Evolutionary conservation across 441 rosid species (phyloP).

Genomic region (Mallotus repandus): DNA sequence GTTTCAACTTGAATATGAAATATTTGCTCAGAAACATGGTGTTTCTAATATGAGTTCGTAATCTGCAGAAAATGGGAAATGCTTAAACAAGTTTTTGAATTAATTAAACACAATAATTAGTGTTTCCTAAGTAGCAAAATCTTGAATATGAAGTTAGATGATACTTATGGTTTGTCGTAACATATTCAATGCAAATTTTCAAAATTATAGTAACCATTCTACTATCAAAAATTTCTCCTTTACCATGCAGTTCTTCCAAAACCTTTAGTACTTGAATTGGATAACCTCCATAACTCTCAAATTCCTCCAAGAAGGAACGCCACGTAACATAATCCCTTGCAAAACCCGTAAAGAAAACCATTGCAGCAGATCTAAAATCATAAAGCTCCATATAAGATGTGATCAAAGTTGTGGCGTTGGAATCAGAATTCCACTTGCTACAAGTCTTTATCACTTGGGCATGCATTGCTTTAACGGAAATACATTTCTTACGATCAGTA

Average conservation of each 20-base stretch:
- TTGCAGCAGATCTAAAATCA: slow-evolving; percentile 51
- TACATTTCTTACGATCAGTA: slow-evolving; percentile 24
- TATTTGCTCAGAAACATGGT: neutral
- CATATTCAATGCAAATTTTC: slow-evolving; percentile 52
- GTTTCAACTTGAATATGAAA: neutral
- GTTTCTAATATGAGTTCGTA: neutral
- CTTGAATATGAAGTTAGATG: neutral
- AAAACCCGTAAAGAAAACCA: slow-evolving; percentile 50
- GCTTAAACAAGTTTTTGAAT: neutral
- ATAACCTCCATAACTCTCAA: slow-evolving; percentile 40
- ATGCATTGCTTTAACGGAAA: slow-evolving; percentile 51
- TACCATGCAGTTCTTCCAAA: slow-evolving; percentile 41
- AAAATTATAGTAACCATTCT: slow-evolving; percentile 41
- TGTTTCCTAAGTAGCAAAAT: neutral
- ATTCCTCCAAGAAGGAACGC: slow-evolving; percentile 48
- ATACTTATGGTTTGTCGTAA: neutral
- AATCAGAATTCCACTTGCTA: slow-evolving; percentile 31
- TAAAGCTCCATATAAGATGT: slow-evolving; percentile 51
- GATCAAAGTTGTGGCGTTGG: slow-evolving; percentile 40
- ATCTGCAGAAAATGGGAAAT: neutral
- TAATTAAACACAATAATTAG: neutral
- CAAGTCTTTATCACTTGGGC: slow-evolving; percentile 53
- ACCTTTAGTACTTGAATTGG: slow-evolving; percentile 40
- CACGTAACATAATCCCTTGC: slow-evolving; percentile 43
- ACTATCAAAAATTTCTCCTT: slow-evolving; percentile 45